phyloP scores from a whole-genome alignment of 225 moss, liverwort and hornwort genomes.

The Straminergon stramineum region DNA sequence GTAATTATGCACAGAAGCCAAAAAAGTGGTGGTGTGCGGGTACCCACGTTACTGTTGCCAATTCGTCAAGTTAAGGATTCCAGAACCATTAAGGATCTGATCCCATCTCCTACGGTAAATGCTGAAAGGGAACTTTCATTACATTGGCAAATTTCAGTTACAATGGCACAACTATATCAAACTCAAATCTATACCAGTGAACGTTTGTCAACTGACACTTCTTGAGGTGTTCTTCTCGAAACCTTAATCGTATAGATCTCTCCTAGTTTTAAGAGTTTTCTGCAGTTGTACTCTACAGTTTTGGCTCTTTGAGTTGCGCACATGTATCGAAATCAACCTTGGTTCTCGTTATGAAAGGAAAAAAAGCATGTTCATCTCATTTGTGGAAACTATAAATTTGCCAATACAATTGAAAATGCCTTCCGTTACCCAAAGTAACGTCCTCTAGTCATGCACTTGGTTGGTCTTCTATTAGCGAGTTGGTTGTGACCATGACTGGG shows the following conservation, averaged over 20 bases:
- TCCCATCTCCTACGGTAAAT: neutral
- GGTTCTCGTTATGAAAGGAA: too few species aligned
- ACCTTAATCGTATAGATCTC: neutral
- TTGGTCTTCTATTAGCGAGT: neutral
- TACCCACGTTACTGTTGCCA: neutral
- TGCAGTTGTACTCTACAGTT: neutral
- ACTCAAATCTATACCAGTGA: too few species aligned
- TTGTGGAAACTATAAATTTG: neutral
- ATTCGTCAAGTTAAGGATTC: neutral
- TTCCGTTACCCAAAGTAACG: too few species aligned
- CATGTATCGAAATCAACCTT: neutral
- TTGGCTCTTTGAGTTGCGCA: neutral
- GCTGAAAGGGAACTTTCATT: neutral
- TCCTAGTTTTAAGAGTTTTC: neutral
- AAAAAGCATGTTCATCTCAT: too few species aligned
- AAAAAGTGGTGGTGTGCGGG: neutral
- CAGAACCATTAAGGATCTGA: neutral
- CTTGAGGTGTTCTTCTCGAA: too few species aligned
- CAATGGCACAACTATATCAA: neutral
- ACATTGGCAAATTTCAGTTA: neutral
- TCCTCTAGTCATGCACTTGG: neutral
- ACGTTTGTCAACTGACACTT: too few species aligned
- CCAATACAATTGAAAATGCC: neutral
- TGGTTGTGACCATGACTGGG: neutral
- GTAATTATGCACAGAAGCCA: neutral